Conservation (phyloP, 2,329 filamentous ascomycete genomes). For the Epichloe baconii region DNA sequence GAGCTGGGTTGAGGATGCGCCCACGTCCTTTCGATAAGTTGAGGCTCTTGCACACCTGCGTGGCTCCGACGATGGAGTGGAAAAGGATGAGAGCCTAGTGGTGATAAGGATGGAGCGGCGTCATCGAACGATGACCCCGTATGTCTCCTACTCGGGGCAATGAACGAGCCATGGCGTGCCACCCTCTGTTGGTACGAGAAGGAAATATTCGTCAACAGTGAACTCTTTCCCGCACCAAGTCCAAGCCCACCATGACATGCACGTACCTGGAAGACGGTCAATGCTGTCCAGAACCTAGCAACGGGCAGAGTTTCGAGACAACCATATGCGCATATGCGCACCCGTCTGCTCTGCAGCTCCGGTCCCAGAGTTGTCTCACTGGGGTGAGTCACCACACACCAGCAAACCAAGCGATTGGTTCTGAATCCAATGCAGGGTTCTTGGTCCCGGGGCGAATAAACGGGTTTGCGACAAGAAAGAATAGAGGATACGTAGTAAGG, state of each 20-base stretch:
- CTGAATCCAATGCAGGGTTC: background rate
- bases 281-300: background rate
- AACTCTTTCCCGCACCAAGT: background rate
- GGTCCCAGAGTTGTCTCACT: background rate
- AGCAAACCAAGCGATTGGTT: background rate
- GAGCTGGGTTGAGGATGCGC: background rate
- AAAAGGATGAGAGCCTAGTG: slow-evolving; percentile 3
- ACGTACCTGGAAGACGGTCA: background rate
- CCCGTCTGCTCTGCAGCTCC: background rate
- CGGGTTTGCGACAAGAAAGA: background rate
- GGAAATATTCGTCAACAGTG: background rate
- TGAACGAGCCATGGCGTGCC: slow-evolving; percentile 1
- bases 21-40: background rate
- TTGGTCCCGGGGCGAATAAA: background rate
- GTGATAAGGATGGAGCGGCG: background rate
- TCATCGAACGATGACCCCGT: slow-evolving; percentile 1
- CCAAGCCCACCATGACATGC: background rate
- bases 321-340: background rate
- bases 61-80: slow-evolving; percentile 4
- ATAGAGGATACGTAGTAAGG: too few relatives aligned
- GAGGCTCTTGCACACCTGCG: background rate
- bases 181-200: background rate
- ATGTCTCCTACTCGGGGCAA: background rate
- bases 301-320: background rate
- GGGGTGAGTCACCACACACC: background rate